Conservation (phyloP, 805 yeast genomes). For the Teunomyces tritomae region DNA sequence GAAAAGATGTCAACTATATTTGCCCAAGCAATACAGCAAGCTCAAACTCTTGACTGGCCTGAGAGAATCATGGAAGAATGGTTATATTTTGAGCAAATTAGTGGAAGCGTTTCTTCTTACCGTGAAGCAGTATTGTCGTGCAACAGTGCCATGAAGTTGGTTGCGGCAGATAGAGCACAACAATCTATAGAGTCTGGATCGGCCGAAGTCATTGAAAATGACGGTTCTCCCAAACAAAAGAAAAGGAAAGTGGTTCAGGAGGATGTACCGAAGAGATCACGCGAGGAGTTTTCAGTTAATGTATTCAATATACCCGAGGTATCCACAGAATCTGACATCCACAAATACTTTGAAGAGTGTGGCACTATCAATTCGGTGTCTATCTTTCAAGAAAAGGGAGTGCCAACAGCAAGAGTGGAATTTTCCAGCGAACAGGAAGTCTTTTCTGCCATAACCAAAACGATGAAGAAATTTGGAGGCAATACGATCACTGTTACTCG, state of each 20-base stretch:
- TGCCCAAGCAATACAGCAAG: slow-evolving; percentile 25
- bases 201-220: background rate
- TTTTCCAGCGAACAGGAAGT: slow-evolving; percentile 48
- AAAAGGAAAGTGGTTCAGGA: background rate
- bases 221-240: background rate
- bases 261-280: slow-evolving; percentile 34
- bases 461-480: slow-evolving; percentile 46
- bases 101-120: slow-evolving; percentile 26
- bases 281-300: slow-evolving; percentile 61
- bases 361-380: slow-evolving; percentile 48
- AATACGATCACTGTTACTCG: slow-evolving; percentile 44
- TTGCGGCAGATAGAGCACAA: slow-evolving; percentile 15
- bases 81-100: slow-evolving; percentile 31
- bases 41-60: slow-evolving; percentile 45
- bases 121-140: slow-evolving; percentile 14
- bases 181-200: slow-evolving; percentile 5
- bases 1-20: slow-evolving; percentile 25
- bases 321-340: slow-evolving; percentile 38
- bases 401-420: slow-evolving; percentile 54
- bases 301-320: slow-evolving; percentile 47
- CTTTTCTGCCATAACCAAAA: slow-evolving; percentile 59
- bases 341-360: slow-evolving; percentile 54
- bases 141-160: slow-evolving; percentile 2
- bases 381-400: slow-evolving; percentile 10
- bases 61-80: slow-evolving; percentile 48